These are phyloP conservation scores for Aspergillus homomorphus DNA, from an alignment of 495 filamentous ascomycete genomes.

Conservation along the genomic window DNA sequence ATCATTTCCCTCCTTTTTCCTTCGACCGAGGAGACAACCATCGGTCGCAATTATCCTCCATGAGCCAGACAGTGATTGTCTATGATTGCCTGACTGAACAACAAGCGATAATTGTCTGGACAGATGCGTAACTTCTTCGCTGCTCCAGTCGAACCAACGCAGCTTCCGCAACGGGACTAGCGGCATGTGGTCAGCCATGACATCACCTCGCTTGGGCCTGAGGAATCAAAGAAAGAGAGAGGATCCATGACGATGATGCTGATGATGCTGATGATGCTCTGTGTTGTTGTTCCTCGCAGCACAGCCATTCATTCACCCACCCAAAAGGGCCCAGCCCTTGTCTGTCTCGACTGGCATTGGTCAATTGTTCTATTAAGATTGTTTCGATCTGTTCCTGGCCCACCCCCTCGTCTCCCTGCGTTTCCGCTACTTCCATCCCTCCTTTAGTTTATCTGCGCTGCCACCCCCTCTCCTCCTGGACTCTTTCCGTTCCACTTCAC, in stretches of 20 bases:
- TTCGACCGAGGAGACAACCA: not conserved
- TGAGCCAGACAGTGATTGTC: not conserved
- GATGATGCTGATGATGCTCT: not conserved
- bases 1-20: too few relatives aligned
- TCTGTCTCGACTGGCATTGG: not conserved
- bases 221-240: too few relatives aligned
- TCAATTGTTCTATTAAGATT: not conserved
- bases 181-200: not conserved
- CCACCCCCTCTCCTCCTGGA: not conserved
- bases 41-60: not conserved
- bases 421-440: not conserved
- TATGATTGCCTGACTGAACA: not conserved
- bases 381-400: not conserved
- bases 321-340: not conserved
- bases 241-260: too few relatives aligned
- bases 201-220: not conserved
- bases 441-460: not conserved
- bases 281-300: not conserved
- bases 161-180: not conserved
- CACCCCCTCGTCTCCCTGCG: not conserved
- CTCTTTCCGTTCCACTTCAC: not conserved
- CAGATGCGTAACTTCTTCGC: too few relatives aligned
- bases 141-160: not conserved
- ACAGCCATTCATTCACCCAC: not conserved
- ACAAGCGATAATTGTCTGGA: too few relatives aligned